A percentile compares a stretch with the other conserved stretches of the same genome.
Evolutionary conservation across 169 alveolate species (phyloP).

Genomic region (Cryptosporidium tyzzeri): DNA sequence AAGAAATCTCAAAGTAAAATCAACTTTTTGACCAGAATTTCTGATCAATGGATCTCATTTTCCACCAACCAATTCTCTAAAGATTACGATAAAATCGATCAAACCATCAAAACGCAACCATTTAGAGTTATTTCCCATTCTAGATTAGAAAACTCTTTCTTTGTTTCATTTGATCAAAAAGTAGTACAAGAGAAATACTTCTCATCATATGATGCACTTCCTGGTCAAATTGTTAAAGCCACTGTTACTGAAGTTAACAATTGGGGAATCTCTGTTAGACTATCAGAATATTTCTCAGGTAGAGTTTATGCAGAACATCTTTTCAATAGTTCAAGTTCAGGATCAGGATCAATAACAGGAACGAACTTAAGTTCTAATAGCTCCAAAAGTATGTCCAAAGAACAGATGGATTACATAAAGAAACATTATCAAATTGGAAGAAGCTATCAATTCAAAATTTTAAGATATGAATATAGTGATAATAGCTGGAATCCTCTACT

Average conservation of each 20-base stretch:
- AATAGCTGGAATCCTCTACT: slow-evolving; percentile 51
- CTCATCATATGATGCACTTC: slow-evolving; percentile 9
- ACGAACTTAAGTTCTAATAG: neutral
- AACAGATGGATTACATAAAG: slow-evolving; percentile 47
- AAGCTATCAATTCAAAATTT: slow-evolving; percentile 25
- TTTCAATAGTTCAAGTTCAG: slow-evolving; percentile 23
- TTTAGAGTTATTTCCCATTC: slow-evolving; percentile 47
- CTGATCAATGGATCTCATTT: slow-evolving; percentile 26
- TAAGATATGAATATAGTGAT: slow-evolving; percentile 59
- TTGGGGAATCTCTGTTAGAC: slow-evolving; percentile 65
- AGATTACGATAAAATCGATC: slow-evolving; percentile 25
- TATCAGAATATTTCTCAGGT: slow-evolving; percentile 58
- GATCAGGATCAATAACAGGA: slow-evolving; percentile 8
- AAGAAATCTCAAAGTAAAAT: neutral
- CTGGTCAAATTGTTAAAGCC: slow-evolving; percentile 57
- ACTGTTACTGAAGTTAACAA: slow-evolving; percentile 11
- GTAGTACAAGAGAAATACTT: slow-evolving; percentile 47
- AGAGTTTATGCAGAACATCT: slow-evolving; percentile 56
- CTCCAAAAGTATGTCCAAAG: slow-evolving; percentile 9
- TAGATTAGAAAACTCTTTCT: slow-evolving; percentile 28
- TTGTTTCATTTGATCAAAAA: slow-evolving; percentile 55
- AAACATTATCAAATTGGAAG: slow-evolving; percentile 68
- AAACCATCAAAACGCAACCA: neutral
- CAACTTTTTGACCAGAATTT: slow-evolving; percentile 11
- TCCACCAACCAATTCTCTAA: slow-evolving; percentile 7